A percentile compares a stretch with the other conserved stretches of the same genome.
Conservation (phyloP, 2,329 filamentous ascomycete species). For the Phaeosphaeriaceae sp. region DNA sequence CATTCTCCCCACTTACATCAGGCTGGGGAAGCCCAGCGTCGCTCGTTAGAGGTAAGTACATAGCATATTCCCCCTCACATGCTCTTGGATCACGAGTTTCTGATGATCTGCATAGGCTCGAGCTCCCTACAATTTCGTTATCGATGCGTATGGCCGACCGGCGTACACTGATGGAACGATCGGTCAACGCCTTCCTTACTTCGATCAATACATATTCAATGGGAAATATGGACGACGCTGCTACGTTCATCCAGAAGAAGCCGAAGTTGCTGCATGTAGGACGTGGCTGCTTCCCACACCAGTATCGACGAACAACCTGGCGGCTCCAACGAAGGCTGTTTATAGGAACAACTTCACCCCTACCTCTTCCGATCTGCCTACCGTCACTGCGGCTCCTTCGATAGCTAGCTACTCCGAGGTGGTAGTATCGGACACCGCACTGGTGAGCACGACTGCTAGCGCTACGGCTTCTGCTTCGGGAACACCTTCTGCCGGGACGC, state of each 20-base stretch:
- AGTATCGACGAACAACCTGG: not conserved
- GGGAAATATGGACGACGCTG: not conserved
- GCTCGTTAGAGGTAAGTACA: not conserved
- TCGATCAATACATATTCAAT: slow-evolving; percentile 4
- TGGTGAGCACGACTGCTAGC: not conserved
- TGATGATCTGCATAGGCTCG: not conserved
- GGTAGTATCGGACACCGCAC: not conserved
- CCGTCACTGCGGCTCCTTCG: not conserved
- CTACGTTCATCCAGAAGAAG: not conserved
- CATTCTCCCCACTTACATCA: not conserved
- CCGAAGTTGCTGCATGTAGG: not conserved
- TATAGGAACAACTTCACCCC: not conserved
- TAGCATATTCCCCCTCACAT: not conserved
- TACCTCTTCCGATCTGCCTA: not conserved
- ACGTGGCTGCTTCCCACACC: slow-evolving; percentile 3
- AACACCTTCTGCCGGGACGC: not conserved
- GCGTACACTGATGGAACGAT: not conserved
- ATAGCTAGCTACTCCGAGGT: not conserved
- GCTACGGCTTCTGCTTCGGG: not conserved
- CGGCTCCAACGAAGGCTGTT: not conserved
- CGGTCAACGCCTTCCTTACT: slow-evolving; percentile 4
- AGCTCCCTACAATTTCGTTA: not conserved
- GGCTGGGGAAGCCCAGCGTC: not conserved
- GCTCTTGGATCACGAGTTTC: no score
- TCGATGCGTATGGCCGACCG: not conserved